phyloP scores from a whole-genome alignment of 1,284 basidiomycete species.

The Fomitiporia mediterranea region DNA sequence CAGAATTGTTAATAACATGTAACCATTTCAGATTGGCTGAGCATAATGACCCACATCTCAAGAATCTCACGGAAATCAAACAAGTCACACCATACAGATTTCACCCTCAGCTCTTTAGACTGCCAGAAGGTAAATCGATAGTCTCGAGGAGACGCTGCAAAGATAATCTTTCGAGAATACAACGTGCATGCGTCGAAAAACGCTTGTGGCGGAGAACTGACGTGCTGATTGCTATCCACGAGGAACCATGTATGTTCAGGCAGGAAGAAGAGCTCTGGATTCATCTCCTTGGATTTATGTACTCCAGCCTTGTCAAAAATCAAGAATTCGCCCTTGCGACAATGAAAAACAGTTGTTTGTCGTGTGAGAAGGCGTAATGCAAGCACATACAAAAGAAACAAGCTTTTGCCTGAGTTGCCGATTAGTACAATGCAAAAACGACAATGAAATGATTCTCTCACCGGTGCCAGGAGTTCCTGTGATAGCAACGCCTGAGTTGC shows the following conservation, averaged over 20 bases:
- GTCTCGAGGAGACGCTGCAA: neutral
- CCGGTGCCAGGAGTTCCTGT: neutral
- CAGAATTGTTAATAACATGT: neutral
- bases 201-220: neutral
- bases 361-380: neutral
- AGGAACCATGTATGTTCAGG: constrained; percentile 1
- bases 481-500: neutral
- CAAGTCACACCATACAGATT: neutral
- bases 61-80: neutral
- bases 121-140: neutral
- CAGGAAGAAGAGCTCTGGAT: neutral
- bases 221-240: neutral
- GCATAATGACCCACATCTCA: neutral
- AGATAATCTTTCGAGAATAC: neutral
- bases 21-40: neutral
- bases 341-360: neutral
- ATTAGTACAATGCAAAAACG: neutral
- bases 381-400: neutral
- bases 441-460: neutral
- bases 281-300: neutral
- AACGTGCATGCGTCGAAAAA: neutral
- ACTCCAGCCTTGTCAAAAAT: neutral
- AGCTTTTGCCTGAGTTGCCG: neutral
- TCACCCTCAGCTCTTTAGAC: neutral
- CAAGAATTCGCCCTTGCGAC: neutral